Percentiles rank a stretch among this genome's conserved stretches.
Evolutionary conservation across 1,284 basidiomycete species (phyloP).

Genomic region (Bondarzewia mesenterica): DNA sequence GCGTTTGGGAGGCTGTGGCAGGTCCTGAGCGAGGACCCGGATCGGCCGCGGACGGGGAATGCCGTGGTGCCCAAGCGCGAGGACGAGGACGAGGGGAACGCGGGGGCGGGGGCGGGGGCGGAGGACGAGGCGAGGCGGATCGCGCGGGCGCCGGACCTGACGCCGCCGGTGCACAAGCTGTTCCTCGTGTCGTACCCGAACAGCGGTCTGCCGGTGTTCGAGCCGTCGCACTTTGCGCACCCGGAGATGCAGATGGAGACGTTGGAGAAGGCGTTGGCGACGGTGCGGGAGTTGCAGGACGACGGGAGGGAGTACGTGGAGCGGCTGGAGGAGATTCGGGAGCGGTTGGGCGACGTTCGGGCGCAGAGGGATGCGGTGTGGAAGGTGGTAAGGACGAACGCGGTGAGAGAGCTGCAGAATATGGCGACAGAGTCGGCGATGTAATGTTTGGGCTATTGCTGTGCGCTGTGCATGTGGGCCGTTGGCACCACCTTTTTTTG

Average conservation of each 20-base stretch:
- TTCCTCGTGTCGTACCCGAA: slow-evolving; percentile 48
- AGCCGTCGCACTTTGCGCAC: slow-evolving; percentile 53
- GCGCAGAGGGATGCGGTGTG: slow-evolving; percentile 65
- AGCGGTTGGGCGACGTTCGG: slow-evolving; percentile 61
- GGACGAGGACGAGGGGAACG: slow-evolving; percentile 47
- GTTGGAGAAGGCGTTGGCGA: slow-evolving; percentile 63
- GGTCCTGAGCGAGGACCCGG: slow-evolving; percentile 62
- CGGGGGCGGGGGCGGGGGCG: slow-evolving; percentile 45
- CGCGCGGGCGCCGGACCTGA: slow-evolving; percentile 55
- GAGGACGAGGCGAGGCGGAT: slow-evolving; percentile 43
- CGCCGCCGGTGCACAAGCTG: slow-evolving; percentile 54
- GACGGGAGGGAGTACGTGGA: slow-evolving; percentile 78
- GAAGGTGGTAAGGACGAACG: slow-evolving; percentile 63
- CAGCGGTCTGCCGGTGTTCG: slow-evolving; percentile 32
- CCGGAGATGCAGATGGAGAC: slow-evolving; percentile 58
- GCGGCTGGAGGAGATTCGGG: slow-evolving; percentile 69
- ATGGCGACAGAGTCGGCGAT: slow-evolving; percentile 33
- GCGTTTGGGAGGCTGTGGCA: slow-evolving; percentile 74
- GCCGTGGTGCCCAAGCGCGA: slow-evolving; percentile 59
- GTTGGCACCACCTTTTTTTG: background rate
- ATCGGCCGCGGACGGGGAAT: slow-evolving; percentile 18
- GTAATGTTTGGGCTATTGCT: background rate
- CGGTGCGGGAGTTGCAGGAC: slow-evolving; percentile 68
- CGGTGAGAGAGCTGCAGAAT: slow-evolving; percentile 66
- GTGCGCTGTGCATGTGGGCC: no score